phyloP scores from a whole-genome alignment of 768 basidiomycete genomes.

The Serendipita indica region DNA sequence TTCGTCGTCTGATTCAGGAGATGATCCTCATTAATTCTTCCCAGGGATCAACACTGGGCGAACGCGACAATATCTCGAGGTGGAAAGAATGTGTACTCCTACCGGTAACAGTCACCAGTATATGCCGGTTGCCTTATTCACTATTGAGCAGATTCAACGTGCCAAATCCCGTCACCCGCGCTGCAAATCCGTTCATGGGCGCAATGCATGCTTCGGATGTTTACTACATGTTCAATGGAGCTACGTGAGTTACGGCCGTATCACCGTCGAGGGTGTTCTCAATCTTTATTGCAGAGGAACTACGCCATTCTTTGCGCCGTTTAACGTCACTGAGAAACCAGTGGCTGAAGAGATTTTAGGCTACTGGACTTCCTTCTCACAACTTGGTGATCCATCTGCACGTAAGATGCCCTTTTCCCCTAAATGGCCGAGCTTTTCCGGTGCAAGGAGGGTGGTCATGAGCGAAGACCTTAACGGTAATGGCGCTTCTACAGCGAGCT shows the following conservation, averaged over 20 bases:
- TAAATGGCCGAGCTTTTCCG: slow-evolving; percentile 10
- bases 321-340: slow-evolving; percentile 24
- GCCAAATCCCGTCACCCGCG: slow-evolving; percentile 28
- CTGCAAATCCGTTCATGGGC: slow-evolving; percentile 25
- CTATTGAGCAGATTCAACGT: slow-evolving; percentile 27
- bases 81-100: slow-evolving; percentile 25
- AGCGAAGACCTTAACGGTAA: slow-evolving; percentile 5
- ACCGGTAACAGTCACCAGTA: slow-evolving; percentile 19
- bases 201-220: slow-evolving; percentile 33
- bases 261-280: background rate
- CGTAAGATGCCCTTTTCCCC: slow-evolving; percentile 14
- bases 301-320: background rate
- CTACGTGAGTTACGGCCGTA: slow-evolving; percentile 12
- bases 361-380: slow-evolving; percentile 33
- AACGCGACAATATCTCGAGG: slow-evolving; percentile 22
- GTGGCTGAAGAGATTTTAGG: slow-evolving; percentile 29
- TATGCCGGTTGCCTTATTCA: background rate
- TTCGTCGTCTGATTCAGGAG: slow-evolving; percentile 14
- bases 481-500: slow-evolving; percentile 1
- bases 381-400: slow-evolving; percentile 16
- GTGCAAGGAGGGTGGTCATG: slow-evolving; percentile 8
- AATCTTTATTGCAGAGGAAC: background rate
- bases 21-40: background rate
- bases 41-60: slow-evolving; percentile 29
- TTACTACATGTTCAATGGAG: slow-evolving; percentile 29